Evolutionary conservation across 331 rosid species (phyloP).

Genomic region (Acacia concinna): DNA sequence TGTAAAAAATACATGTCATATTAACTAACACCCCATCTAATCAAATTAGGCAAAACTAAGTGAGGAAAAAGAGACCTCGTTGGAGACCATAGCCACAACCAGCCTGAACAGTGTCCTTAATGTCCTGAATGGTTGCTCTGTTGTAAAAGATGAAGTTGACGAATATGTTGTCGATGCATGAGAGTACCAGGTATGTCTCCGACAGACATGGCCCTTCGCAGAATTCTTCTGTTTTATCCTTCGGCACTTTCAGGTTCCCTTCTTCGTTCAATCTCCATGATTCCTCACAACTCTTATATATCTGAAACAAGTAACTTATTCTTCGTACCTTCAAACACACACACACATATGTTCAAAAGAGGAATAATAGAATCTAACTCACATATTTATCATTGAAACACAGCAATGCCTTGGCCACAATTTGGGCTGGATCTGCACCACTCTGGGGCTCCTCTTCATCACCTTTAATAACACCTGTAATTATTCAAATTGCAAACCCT

Average conservation of each 20-base stretch:
- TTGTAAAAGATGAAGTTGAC: slow-evolving; percentile 65
- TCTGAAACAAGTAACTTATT: slow-evolving; percentile 34
- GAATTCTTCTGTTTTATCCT: slow-evolving; percentile 48
- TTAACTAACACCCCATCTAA: too few relatives aligned
- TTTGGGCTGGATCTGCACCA: slow-evolving; percentile 55
- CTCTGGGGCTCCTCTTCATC: slow-evolving; percentile 35
- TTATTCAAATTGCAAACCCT: not conserved
- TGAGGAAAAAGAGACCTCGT: slow-evolving; percentile 50
- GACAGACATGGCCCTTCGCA: slow-evolving; percentile 69
- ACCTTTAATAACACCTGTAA: slow-evolving; percentile 18
- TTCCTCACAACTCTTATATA: slow-evolving; percentile 74
- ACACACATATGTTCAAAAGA: not conserved
- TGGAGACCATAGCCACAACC: slow-evolving; percentile 73
- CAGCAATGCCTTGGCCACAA: slow-evolving; percentile 69
- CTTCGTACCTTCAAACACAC: too few relatives aligned
- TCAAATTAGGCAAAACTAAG: too few relatives aligned
- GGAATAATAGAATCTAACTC: slow-evolving; percentile 20
- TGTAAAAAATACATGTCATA: too few relatives aligned
- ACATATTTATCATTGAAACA: slow-evolving; percentile 83
- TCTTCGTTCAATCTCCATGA: slow-evolving; percentile 56
- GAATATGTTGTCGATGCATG: slow-evolving; percentile 65
- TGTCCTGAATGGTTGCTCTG: slow-evolving; percentile 63
- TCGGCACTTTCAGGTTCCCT: slow-evolving; percentile 59
- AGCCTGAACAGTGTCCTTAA: slow-evolving; percentile 58
- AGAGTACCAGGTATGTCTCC: slow-evolving; percentile 71